Base-by-base conservation (phyloP, 208 protist genomes). In the Trypanosoma congolense region DNA sequence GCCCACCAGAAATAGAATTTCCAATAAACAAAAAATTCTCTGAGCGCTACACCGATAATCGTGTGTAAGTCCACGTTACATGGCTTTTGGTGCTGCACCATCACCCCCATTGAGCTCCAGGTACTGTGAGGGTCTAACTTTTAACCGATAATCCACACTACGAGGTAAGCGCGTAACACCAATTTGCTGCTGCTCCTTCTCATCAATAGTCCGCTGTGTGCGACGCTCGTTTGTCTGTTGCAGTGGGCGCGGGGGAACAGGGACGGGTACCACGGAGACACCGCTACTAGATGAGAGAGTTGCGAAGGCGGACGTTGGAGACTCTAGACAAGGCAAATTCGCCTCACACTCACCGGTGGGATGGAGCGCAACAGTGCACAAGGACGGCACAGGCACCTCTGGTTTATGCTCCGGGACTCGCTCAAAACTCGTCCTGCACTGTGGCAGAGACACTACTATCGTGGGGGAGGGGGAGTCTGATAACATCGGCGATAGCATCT, bases 1-100 rank as follows among this genome's bases (percentile, higher is more conserved):
- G n/a, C n/a, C n/a, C n/a, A n/a, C n/a, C n/a, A n/a, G n/a, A n/a
- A n/a, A n/a, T n/a, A n/a, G n/a, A n/a, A n/a, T n/a, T n/a, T n/a
- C n/a, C n/a, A n/a, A n/a, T n/a, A n/a, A n/a, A n/a, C n/a, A n/a
- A n/a, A n/a, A n/a, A n/a, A n/a, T n/a, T n/a, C 42, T 21, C 42
- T 21, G 8, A 25, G 16, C 21, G 21, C n/a, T 47, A n/a, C 42
- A 25, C 8, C 18, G 21, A 47, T 47, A 38, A 38, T 12, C 33
- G 33, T 38, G 9, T 16, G 33, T 12, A 38, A 38, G 12, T 16
- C 6, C 12, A 38, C 12, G 33, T 12, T 38, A 38, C 33, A n/a
- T n/a, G 18, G 42, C 42, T n/a, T 46, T 46, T 24, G 21, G 21
- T 46, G 42, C 42, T 9, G 42, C 42, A 46, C 42, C 42, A 24